A percentile compares a stretch with the other conserved stretches of the same genome.
Conservation (phyloP, 139 green algal genomes). For the Coelastrella sp. region DNA sequence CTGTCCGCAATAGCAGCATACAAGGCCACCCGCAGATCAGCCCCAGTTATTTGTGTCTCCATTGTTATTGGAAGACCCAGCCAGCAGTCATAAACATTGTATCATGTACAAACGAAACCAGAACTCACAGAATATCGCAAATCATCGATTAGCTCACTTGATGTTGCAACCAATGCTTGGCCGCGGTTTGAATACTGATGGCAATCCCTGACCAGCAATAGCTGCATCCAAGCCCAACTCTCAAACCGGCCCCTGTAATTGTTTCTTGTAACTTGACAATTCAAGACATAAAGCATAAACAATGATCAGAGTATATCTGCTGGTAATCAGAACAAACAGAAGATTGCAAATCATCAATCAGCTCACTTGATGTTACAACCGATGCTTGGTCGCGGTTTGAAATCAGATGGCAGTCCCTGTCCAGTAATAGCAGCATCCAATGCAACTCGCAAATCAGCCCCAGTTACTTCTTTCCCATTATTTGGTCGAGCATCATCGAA, state of each 20-base stretch:
- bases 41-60: neutral
- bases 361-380: conserved; percentile 82
- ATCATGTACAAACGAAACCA: too few relatives aligned
- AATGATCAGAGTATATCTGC: neutral
- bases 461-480: conserved; percentile 61
- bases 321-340: neutral
- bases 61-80: neutral
- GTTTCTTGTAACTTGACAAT: conserved; percentile 15
- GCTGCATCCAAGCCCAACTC: too few relatives aligned
- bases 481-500: conserved; percentile 75
- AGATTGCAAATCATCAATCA: neutral
- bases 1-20: too few relatives aligned
- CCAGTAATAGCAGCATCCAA: conserved; percentile 74
- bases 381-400: conserved; percentile 57
- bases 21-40: too few relatives aligned
- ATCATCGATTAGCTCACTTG: conserved; percentile 26
- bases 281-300: neutral
- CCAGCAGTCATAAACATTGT: too few relatives aligned
- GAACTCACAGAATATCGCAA: neutral
- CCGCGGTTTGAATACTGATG: too few relatives aligned
- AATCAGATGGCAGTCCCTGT: neutral
- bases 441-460: conserved; percentile 71
- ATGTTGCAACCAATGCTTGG: too few relatives aligned
- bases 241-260: too few relatives aligned
- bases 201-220: too few relatives aligned